These are phyloP conservation scores for Monosporascus sp. DNA, from an alignment of 2,329 filamentous ascomycete genomes.

Conservation along the genomic window DNA sequence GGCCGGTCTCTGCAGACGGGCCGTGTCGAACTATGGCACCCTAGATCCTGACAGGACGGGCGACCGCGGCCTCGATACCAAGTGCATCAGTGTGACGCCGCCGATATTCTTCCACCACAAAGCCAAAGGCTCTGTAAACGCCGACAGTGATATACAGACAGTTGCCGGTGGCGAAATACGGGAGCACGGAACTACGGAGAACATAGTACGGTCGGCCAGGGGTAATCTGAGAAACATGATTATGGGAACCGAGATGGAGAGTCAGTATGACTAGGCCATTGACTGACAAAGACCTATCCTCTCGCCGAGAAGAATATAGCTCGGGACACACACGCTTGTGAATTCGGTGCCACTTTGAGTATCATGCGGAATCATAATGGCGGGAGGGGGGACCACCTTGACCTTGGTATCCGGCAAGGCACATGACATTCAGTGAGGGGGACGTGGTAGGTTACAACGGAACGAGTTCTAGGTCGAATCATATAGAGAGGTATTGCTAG, in stretches of 20 bases:
- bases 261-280: constrained; percentile 13
- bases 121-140: constrained; percentile 18
- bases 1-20: constrained; percentile 25
- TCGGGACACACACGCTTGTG: too few relatives aligned
- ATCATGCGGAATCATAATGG: neutral
- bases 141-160: constrained; percentile 28
- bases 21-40: constrained; percentile 15
- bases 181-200: constrained; percentile 28
- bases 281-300: neutral
- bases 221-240: constrained; percentile 29
- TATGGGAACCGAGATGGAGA: constrained; percentile 22
- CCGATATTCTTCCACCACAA: constrained; percentile 29
- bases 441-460: too few relatives aligned
- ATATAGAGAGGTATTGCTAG: too few relatives aligned
- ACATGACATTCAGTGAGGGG: too few relatives aligned
- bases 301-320: too few relatives aligned
- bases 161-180: constrained; percentile 13
- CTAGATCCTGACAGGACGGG: constrained; percentile 7
- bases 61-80: constrained; percentile 23
- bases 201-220: constrained; percentile 30
- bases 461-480: too few relatives aligned
- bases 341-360: neutral
- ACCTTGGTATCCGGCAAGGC: too few relatives aligned
- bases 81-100: constrained; percentile 29
- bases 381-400: neutral